These are phyloP conservation scores for Bolboschoenoplectus hybrid DNA, from an alignment of 202 grass and related monocot genomes.

Conservation along the genomic window DNA sequence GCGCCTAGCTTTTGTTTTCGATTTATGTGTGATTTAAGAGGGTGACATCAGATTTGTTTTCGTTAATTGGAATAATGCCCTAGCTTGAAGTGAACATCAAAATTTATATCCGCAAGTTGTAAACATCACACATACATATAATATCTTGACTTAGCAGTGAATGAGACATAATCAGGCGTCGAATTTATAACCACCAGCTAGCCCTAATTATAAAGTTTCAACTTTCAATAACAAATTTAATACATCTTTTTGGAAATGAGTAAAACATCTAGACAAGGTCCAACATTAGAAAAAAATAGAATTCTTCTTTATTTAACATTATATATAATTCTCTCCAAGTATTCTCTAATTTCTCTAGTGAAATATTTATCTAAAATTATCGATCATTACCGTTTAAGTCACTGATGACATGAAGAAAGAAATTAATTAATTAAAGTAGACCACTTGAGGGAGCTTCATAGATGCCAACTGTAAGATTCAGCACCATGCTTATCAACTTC, in stretches of 20 bases:
- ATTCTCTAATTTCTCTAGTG: no score
- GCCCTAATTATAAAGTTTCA: background rate
- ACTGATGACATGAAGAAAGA: constrained; percentile 11
- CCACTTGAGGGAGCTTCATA: background rate
- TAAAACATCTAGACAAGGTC: background rate
- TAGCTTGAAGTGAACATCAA: background rate
- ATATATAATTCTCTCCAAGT: no score
- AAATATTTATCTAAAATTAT: background rate
- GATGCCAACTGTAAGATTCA: constrained; percentile 16
- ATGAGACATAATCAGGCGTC: background rate
- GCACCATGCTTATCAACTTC: constrained; percentile 1
- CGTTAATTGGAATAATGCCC: background rate
- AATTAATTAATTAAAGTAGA: background rate
- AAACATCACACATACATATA: background rate
- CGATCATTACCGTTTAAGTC: background rate
- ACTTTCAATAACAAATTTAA: background rate
- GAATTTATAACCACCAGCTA: constrained; percentile 15
- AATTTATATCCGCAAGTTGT: background rate
- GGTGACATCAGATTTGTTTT: background rate
- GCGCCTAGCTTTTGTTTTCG: no score
- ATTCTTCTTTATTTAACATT: no score
- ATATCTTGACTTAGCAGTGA: background rate
- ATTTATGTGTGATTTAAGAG: no score
- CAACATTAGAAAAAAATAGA: no score
- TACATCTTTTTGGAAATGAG: background rate